Evolutionary conservation across 495 filamentous ascomycete genomes (phyloP), one percentile per base, ranked within the genome.

Genomic region (Aspergillus cavernicola): DNA sequence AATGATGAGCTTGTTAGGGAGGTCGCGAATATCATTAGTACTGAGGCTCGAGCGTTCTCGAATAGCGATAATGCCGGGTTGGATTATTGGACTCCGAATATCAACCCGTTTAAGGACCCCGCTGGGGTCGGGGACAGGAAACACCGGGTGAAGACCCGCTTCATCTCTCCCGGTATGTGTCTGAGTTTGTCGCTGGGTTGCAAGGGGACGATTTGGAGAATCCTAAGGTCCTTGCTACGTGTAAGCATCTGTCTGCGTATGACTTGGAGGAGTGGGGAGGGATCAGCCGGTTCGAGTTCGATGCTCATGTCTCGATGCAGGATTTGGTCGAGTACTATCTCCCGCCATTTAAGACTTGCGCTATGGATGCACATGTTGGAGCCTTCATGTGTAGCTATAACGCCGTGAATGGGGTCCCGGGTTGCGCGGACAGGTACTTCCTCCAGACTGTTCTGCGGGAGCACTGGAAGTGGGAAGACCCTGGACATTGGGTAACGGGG

Each of bases 41-140:
- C 69, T 18, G 80, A 87, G 65, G 79, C 78, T 9, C 69, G 83
- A 23, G 81, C 82, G 4, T 86, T 80, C 60, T 76, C 63, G 54
- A 87, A 87, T 58, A 68, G 52, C 5, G 75, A 73, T 15, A 56
- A 69, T 15, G 66, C 74, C 13, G 78, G 78, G 1, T 58, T 85
- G 2, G 77, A 85, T 59, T 80, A 68, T 57, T 85, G 79, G 76
- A 83, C 82, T 1, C 82, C 82, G 2, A 82, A 85, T 54, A 79
- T 85, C 59, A 86, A 86, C 62, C 77, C 79, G 0, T 86, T 81
- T 66, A 66, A 69, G 33, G 79, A 81, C 54, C 79, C 8, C 60
- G 76, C 10, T 82, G 79, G 79, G 79, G 79, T 4, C 58, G 79
- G 9, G 79, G 79, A 0, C 70, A 74, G 35, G 81, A 85, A 56